Percentiles rank a stretch among this genome's conserved stretches.
phyloP scores from a whole-genome alignment of 176 grass and related monocot species.

The Aegilops longissima region DNA sequence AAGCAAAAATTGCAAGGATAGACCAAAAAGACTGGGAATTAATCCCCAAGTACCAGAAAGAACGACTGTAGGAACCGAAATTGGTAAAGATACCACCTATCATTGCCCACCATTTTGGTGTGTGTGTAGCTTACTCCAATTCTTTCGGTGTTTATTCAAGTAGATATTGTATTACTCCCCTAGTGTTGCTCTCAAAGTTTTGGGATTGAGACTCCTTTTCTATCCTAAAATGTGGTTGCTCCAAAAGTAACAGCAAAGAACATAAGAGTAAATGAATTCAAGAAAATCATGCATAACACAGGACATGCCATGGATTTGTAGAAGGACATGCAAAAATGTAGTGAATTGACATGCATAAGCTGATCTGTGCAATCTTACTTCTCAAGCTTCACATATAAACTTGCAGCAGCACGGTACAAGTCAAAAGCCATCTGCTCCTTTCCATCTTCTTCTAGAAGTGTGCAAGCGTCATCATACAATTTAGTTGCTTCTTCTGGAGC shows the following conservation, averaged over 20 bases:
- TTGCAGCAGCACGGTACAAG: constrained; percentile 73
- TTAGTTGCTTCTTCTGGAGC: constrained; percentile 78
- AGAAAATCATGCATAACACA: neutral
- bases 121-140: neutral
- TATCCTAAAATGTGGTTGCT: neutral
- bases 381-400: constrained; percentile 76
- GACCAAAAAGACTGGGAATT: neutral
- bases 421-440: constrained; percentile 99
- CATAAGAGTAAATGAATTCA: neutral
- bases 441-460: constrained; percentile 88
- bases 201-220: neutral
- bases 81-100: neutral
- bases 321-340: neutral
- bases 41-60: neutral
- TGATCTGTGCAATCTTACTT: constrained; percentile 43
- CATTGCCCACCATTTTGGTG: constrained; percentile 6
- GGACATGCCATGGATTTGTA: neutral
- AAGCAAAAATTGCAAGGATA: neutral
- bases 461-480: constrained; percentile 83
- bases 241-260: neutral
- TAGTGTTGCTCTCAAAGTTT: neutral
- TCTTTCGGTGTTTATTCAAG: neutral
- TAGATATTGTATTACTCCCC: neutral
- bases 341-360: constrained; percentile 3
- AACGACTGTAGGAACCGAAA: neutral